Base-by-base conservation (phyloP, 2,329 filamentous ascomycete genomes). In the Tolypocladium pustulatum region DNA sequence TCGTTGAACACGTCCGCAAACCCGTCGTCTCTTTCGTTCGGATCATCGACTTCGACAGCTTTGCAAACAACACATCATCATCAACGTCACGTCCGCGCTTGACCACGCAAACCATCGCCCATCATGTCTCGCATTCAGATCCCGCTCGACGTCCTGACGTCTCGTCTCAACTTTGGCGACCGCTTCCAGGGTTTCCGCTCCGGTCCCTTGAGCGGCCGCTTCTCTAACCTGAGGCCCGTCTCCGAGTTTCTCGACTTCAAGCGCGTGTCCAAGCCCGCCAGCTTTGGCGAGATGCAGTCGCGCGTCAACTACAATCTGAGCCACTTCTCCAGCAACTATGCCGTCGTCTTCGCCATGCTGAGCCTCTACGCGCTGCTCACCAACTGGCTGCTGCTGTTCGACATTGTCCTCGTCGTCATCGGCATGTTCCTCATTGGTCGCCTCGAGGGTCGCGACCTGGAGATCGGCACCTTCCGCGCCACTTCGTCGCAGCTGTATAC, bases 251-350 rank as follows among this genome's bases (percentile, higher is more conserved):
- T 97, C 74, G 92, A 97, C 76, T 75, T 97, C 77, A 97, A 97
- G 85, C 91, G 92, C 66, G 69, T 99, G 59, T 96, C 91, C 65
- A 99, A 97, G 79, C 94, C 94, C 34, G 84, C 84, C 71, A 95
- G 95, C 78, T 97, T 97, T 69, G 79, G 79, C 65, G 92, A 97
- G 75, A 85, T 91, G 64, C 93, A 97, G 76, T 91, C 88, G 67
- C 86, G 93, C 65, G 87, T 96, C 78, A 96, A 95, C 81, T 97
- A 97, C 86, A 99, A 99, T 76, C 78, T 99, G 65, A 86, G 89
- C 73, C 89, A 97, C 80, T 99, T 96, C 81, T 95, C 91, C 62
- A 97, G 91, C 87, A 99, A 99, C 81, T 99, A 99, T 83, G 88
- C 89, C 66, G 88, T 89, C 63, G 84, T 97, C 67, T 96, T 97